These are phyloP conservation scores for Hibiscus tridactylites DNA, from an alignment of 345 rosid genomes.

Conservation along the genomic window DNA sequence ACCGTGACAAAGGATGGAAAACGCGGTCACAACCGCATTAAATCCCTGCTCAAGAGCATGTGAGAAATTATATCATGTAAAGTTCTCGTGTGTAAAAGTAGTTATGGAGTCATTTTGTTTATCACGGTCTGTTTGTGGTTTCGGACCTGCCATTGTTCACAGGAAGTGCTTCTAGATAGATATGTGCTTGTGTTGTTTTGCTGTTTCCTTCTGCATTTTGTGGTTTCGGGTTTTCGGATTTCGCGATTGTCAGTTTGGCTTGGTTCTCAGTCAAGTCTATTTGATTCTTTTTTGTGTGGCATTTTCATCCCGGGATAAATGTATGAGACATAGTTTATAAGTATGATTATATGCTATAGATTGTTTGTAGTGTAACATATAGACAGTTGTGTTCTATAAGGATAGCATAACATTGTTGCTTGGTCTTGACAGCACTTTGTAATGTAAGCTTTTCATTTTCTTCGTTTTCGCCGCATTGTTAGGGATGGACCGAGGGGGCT, in stretches of 20 bases:
- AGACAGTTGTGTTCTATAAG: neutral
- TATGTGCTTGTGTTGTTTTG: neutral
- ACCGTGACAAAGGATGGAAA: too few species aligned
- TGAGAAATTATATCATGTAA: too few species aligned
- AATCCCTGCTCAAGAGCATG: too few species aligned
- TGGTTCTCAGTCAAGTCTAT: slow-evolving; percentile 5
- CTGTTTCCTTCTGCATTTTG: neutral
- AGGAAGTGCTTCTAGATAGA: slow-evolving; percentile 25
- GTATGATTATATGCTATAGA: neutral
- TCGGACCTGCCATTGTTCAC: slow-evolving; percentile 24
- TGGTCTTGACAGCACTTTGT: neutral
- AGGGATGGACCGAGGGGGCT: too few species aligned
- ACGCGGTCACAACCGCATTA: too few species aligned
- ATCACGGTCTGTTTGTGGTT: too few species aligned
- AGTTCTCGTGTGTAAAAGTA: too few species aligned
- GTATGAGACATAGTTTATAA: neutral
- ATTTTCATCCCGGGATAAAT: neutral
- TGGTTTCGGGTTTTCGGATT: neutral
- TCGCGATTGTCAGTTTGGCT: neutral
- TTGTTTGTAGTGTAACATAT: neutral
- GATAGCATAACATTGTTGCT: neutral
- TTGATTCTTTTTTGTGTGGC: slow-evolving; percentile 4
- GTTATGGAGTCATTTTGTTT: too few species aligned
- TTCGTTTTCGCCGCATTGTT: too few species aligned
- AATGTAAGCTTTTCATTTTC: neutral